phyloP scores from a whole-genome alignment of 2,329 filamentous ascomycete species.

The Xylaria arbuscula region DNA sequence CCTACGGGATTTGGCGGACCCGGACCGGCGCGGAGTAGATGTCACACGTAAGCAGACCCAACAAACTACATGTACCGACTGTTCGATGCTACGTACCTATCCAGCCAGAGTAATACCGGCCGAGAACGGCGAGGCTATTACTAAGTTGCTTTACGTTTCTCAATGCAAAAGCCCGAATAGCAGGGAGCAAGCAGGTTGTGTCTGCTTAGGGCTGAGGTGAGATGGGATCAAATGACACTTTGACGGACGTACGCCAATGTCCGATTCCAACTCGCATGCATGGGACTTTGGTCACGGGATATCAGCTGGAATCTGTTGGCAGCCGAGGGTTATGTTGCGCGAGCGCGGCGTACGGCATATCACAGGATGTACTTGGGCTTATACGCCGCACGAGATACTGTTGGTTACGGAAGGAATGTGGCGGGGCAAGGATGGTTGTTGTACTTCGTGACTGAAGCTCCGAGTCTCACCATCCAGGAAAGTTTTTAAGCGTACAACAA shows the following conservation, averaged over 20 bases:
- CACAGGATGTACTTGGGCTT: constrained; percentile 5
- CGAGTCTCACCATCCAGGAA: neutral
- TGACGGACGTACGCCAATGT: neutral
- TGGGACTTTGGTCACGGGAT: constrained; percentile 30
- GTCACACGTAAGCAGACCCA: neutral
- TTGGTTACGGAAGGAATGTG: constrained; percentile 6
- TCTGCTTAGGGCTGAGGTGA: constrained; percentile 30
- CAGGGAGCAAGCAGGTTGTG: constrained; percentile 2
- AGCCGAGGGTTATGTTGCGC: neutral
- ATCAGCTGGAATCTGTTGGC: neutral
- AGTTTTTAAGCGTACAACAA: neutral
- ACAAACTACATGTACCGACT: constrained; percentile 3
- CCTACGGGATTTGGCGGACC: neutral
- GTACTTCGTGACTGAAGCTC: neutral
- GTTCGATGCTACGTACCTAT: constrained; percentile 11
- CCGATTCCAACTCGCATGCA: constrained; percentile 20
- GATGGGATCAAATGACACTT: constrained; percentile 9
- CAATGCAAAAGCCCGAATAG: neutral
- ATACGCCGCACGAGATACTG: neutral
- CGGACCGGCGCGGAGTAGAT: constrained; percentile 14
- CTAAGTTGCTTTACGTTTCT: constrained; percentile 6
- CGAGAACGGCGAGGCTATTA: neutral
- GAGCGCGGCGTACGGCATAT: neutral
- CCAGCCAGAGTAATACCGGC: neutral
- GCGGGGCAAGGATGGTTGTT: constrained; percentile 11